These are phyloP conservation scores for Carnegiea gigantea DNA, from an alignment of 179 eudicot species.

Conservation along the genomic window DNA sequence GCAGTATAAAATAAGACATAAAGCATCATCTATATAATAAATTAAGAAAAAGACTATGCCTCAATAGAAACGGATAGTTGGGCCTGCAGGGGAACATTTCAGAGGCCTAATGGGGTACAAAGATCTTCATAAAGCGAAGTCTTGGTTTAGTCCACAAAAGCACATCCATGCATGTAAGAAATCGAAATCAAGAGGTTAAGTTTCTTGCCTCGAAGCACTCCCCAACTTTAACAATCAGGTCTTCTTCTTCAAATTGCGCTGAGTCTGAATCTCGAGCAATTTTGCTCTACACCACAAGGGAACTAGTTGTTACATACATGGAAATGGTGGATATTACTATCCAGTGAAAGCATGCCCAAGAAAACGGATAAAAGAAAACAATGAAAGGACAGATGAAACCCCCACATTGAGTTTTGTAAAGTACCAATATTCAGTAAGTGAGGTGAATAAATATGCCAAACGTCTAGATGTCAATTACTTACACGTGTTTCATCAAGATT, in stretches of 20 bases:
- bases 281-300: constrained; percentile 52
- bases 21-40: too few species aligned
- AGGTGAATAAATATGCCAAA: neutral
- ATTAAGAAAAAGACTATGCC: neutral
- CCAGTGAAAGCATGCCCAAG: neutral
- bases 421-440: neutral
- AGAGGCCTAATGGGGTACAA: neutral
- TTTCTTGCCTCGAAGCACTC: constrained; percentile 82
- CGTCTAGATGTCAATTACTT: constrained; percentile 35
- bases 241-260: constrained; percentile 68
- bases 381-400: neutral
- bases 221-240: constrained; percentile 86
- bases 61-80: neutral
- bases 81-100: neutral
- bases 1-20: too few species aligned
- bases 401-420: neutral
- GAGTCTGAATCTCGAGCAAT: constrained; percentile 66
- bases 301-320: constrained; percentile 17
- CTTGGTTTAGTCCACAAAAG: neutral
- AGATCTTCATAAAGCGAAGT: neutral
- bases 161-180: neutral
- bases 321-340: neutral
- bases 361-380: neutral
- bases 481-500: constrained; percentile 94
- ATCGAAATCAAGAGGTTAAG: constrained; percentile 2